Conservation (phyloP, 176 grass and related monocot species). For the Puya raimondii region DNA sequence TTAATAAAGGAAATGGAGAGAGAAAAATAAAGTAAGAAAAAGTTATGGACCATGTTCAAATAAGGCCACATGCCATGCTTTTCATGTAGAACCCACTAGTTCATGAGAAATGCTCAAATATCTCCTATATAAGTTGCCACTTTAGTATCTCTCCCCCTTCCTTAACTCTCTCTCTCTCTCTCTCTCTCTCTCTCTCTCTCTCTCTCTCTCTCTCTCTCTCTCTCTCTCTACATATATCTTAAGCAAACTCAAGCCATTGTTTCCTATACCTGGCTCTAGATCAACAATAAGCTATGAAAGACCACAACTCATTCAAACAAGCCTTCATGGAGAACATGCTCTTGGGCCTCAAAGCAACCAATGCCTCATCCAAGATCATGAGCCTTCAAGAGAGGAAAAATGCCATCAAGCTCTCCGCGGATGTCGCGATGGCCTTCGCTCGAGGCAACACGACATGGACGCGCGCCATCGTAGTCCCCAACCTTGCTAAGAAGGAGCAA, state of each 20-base stretch:
- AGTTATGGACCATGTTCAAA: background rate
- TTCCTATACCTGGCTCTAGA: background rate
- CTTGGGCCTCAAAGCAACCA: constrained; percentile 20
- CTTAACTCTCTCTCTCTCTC: background rate
- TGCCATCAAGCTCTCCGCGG: constrained; percentile 41
- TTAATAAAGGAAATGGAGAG: background rate
- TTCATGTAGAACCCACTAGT: background rate
- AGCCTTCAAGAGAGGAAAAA: constrained; percentile 35
- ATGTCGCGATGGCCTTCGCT: constrained; percentile 45
- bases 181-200: background rate
- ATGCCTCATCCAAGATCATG: constrained; percentile 14
- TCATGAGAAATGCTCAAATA: background rate
- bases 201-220: background rate
- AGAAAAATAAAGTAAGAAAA: background rate
- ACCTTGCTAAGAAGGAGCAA: constrained; percentile 11
- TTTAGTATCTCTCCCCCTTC: background rate
- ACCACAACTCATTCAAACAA: constrained; percentile 31
- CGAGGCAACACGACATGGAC: constrained; percentile 14
- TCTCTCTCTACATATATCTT: background rate
- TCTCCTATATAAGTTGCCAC: background rate
- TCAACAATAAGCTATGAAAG: constrained; percentile 30
- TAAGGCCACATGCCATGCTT: constrained; percentile 5
- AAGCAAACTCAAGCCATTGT: background rate
- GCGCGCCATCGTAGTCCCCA: constrained; percentile 5
- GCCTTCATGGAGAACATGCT: constrained; percentile 49